phyloP scores from a whole-genome alignment of 192 early-diverging fungal genomes.

The Rhizoclosmatium sp. region DNA sequence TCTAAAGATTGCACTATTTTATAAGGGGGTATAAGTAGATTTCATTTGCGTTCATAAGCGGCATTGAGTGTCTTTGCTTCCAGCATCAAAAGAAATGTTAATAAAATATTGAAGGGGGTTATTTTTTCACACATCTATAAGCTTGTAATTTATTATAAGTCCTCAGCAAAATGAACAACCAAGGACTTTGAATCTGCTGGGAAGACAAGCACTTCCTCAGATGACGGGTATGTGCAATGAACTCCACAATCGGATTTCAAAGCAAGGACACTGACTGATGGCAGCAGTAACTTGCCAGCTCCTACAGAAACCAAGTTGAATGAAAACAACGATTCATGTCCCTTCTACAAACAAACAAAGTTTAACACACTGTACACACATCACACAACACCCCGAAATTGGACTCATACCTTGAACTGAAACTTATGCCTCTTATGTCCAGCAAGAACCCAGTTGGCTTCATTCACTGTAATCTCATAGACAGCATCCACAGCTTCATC shows the following conservation, averaged over 20 bases:
- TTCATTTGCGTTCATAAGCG: background rate
- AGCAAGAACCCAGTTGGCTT: slow-evolving; percentile 73
- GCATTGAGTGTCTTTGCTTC: background rate
- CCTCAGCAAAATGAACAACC: background rate
- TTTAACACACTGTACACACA: background rate
- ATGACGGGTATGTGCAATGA: background rate
- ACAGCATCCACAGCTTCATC: slow-evolving; percentile 50
- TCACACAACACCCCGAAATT: background rate
- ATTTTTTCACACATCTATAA: background rate
- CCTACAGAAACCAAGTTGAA: slow-evolving; percentile 65
- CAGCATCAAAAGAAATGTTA: background rate
- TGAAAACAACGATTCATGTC: slow-evolving; percentile 47
- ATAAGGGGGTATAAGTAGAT: too few species aligned
- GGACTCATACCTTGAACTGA: slow-evolving; percentile 59
- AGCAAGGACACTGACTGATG: slow-evolving; percentile 10
- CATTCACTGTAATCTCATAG: slow-evolving; percentile 71
- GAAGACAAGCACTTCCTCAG: background rate
- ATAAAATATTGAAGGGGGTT: background rate
- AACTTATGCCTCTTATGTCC: slow-evolving; percentile 69
- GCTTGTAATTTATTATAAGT: too few species aligned
- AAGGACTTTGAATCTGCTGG: slow-evolving; percentile 10
- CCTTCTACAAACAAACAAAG: slow-evolving; percentile 19
- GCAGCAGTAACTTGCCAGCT: slow-evolving; percentile 55
- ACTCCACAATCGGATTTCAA: background rate
- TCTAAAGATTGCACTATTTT: background rate